These are phyloP conservation scores for Canariomyces notabilis DNA, from an alignment of 2,329 filamentous ascomycete species.

Conservation along the genomic window DNA sequence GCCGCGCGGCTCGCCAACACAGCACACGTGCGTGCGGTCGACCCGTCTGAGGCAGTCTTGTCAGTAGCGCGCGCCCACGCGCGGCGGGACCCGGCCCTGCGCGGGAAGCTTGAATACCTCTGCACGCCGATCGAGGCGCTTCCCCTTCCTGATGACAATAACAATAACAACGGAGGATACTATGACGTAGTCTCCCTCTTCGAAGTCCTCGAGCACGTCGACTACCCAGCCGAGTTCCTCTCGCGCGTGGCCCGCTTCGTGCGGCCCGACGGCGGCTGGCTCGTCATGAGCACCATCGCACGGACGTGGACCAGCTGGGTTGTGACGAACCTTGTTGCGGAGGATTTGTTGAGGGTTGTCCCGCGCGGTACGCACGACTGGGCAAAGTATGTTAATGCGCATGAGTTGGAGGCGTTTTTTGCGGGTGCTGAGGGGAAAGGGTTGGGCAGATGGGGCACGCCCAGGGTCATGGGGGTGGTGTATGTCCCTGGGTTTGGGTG, in stretches of 20 bases:
- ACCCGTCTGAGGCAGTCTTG: slow-evolving; percentile 70
- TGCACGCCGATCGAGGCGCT: slow-evolving; percentile 74
- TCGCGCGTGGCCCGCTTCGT: slow-evolving; percentile 68
- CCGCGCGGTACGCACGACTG: slow-evolving; percentile 93
- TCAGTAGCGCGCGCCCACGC: slow-evolving; percentile 72
- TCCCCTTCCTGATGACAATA: slow-evolving; percentile 32
- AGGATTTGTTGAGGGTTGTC: slow-evolving; percentile 82
- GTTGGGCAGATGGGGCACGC: slow-evolving; percentile 60
- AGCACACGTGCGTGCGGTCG: slow-evolving; percentile 65
- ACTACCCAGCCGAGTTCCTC: slow-evolving; percentile 69
- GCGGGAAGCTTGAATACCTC: slow-evolving; percentile 62
- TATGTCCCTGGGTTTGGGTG: slow-evolving; percentile 90
- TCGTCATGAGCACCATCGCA: slow-evolving; percentile 88
- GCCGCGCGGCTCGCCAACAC: slow-evolving; percentile 65
- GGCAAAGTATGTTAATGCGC: slow-evolving; percentile 88
- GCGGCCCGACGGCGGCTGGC: slow-evolving; percentile 85
- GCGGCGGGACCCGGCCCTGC: slow-evolving; percentile 64
- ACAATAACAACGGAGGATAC: slow-evolving; percentile 31
- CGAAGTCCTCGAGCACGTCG: slow-evolving; percentile 93
- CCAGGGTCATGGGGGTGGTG: slow-evolving; percentile 70
- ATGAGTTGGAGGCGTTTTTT: slow-evolving; percentile 61
- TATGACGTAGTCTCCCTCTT: slow-evolving; percentile 85
- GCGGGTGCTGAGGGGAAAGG: slow-evolving; percentile 30
- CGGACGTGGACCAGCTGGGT: slow-evolving; percentile 85
- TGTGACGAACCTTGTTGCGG: slow-evolving; percentile 86